Conservation (phyloP, 192 early-diverging fungal species). For the Podila epigama region DNA sequence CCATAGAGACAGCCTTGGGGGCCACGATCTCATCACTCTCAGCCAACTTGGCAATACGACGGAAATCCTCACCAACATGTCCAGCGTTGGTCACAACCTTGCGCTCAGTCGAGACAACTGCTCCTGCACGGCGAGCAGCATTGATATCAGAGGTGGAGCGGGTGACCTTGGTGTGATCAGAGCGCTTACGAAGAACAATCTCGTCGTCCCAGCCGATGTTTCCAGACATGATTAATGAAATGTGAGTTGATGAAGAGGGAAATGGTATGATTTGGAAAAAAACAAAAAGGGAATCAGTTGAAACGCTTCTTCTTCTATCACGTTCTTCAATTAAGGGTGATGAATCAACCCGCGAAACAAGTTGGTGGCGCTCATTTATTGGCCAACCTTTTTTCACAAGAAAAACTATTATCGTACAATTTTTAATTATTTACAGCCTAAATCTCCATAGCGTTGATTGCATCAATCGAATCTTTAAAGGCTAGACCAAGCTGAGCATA, state of each 20-base stretch:
- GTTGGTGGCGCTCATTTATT: no score
- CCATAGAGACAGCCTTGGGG: slow-evolving; percentile 69
- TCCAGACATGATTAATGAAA: slow-evolving; percentile 27
- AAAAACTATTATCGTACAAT: not conserved
- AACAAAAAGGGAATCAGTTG: not conserved
- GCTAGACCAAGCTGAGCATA: slow-evolving; percentile 32
- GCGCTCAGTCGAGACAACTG: slow-evolving; percentile 74
- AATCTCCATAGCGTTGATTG: slow-evolving; percentile 29
- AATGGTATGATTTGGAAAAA: not conserved
- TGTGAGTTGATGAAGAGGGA: not conserved
- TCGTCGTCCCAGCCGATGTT: slow-evolving; percentile 74
- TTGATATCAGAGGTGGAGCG: slow-evolving; percentile 72
- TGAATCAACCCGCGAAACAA: no score
- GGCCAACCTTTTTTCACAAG: no score
- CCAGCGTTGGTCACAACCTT: slow-evolving; percentile 71
- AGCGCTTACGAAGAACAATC: slow-evolving; percentile 84
- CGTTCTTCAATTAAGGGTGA: no score
- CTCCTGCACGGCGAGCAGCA: slow-evolving; percentile 78
- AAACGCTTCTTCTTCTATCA: no score
- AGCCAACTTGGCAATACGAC: slow-evolving; percentile 86
- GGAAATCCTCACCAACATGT: slow-evolving; percentile 72
- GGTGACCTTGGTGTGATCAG: slow-evolving; percentile 64
- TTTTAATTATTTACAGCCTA: not conserved
- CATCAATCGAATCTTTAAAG: slow-evolving; percentile 32
- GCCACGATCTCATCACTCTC: slow-evolving; percentile 85